Conservation (phyloP, 352 stramenopile genomes). For the Phytophthora colocasiae region DNA sequence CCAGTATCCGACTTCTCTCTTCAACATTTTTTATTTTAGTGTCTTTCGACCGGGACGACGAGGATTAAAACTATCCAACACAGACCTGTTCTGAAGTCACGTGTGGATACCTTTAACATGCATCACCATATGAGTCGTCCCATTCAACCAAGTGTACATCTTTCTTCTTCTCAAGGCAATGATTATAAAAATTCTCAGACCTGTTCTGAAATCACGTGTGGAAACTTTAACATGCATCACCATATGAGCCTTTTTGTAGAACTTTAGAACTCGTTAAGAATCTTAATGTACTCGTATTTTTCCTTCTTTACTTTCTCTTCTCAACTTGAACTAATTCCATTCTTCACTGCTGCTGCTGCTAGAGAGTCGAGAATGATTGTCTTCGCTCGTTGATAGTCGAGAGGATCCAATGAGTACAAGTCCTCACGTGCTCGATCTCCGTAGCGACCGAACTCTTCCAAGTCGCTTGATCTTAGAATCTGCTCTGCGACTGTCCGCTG, state of each 20-base stretch:
- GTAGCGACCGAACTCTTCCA: conserved; percentile 56
- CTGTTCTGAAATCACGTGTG: conserved; percentile 87
- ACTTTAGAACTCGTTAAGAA: background rate
- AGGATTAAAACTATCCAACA: conserved; percentile 87
- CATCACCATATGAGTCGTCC: conserved; percentile 90
- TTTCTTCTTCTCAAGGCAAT: conserved; percentile 46
- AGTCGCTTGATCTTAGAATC: conserved; percentile 67
- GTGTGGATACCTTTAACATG: conserved; percentile 89
- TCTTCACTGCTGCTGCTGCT: conserved; percentile 40
- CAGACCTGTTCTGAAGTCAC: conserved; percentile 90
- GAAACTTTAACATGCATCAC: conserved; percentile 91
- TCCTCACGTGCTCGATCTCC: conserved; percentile 43
- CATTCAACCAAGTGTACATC: conserved; percentile 3
- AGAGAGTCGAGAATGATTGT: conserved; percentile 72
- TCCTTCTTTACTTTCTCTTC: background rate
- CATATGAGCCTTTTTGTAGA: conserved; percentile 74
- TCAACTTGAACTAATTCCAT: conserved; percentile 2
- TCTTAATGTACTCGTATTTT: conserved; percentile 14
- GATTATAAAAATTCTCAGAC: conserved; percentile 86
- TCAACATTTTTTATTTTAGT: background rate
- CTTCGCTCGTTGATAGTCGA: conserved; percentile 70
- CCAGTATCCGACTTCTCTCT: conserved; percentile 50
- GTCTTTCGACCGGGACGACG: conserved; percentile 35
- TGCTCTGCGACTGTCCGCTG: conserved; percentile 60
- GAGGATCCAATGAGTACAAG: conserved; percentile 75